Percentiles rank a stretch among this genome's conserved stretches.
These are phyloP conservation scores for Rehmannia glutinosa DNA, from an alignment of 257 asterid species.

Conservation along the genomic window DNA sequence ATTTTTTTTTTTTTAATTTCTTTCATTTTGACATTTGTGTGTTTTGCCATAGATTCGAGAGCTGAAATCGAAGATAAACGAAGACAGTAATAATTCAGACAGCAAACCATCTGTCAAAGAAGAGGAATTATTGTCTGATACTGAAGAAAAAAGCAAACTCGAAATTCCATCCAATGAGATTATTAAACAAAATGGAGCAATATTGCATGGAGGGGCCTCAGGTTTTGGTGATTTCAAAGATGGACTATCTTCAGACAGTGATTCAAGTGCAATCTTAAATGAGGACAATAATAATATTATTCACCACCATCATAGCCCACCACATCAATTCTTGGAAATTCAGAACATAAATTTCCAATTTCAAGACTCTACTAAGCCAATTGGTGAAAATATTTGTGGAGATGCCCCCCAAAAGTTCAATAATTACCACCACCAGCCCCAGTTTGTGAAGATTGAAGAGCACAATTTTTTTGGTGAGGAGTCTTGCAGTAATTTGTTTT, in stretches of 20 bases:
- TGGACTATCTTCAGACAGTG: slow-evolving; percentile 77
- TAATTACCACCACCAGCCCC: slow-evolving; percentile 33
- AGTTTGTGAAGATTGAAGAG: slow-evolving; percentile 78
- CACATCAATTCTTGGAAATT: slow-evolving; percentile 30
- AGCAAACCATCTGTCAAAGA: slow-evolving; percentile 37
- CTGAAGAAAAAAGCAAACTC: slow-evolving; percentile 20
- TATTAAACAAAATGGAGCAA: not conserved
- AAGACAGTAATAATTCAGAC: slow-evolving; percentile 17
- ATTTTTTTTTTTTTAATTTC: not conserved
- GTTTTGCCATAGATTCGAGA: slow-evolving; percentile 50
- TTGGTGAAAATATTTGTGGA: not conserved
- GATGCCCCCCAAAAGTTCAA: slow-evolving; percentile 16
- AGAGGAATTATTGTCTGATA: slow-evolving; percentile 41
- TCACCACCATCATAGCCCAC: slow-evolving; percentile 14
- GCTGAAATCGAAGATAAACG: slow-evolving; percentile 50
- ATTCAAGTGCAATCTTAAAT: slow-evolving; percentile 80
- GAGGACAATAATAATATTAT: slow-evolving; percentile 46
- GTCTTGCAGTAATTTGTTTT: slow-evolving; percentile 63
- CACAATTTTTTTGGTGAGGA: slow-evolving; percentile 81
- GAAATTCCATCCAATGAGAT: not conserved
- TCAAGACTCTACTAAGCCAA: not conserved
- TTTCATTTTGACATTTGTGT: not conserved
- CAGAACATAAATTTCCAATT: slow-evolving; percentile 19
- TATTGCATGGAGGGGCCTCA: not conserved
- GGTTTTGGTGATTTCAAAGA: slow-evolving; percentile 52